Evolutionary conservation across 768 basidiomycete species (phyloP).

Genomic region (Lactifluus piperatus): DNA sequence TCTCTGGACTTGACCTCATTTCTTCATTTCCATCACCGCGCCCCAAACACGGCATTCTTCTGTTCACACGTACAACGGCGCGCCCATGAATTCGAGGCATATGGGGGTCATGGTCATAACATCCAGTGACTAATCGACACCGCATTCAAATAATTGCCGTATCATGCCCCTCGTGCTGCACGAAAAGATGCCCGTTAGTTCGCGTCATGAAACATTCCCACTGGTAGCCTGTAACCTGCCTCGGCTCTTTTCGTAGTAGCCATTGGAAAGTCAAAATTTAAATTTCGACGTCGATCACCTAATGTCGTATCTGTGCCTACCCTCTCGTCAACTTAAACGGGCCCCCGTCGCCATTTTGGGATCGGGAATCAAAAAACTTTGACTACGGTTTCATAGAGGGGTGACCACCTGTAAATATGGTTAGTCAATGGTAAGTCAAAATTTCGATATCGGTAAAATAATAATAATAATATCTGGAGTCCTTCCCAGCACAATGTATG

Average conservation of each 20-base stretch:
- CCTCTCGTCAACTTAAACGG: too few species aligned
- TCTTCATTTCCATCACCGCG: neutral
- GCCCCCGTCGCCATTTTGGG: too few species aligned
- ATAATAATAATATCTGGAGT: too few species aligned
- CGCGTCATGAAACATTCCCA: neutral
- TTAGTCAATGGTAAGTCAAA: too few species aligned
- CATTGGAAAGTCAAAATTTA: too few species aligned
- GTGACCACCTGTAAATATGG: too few species aligned
- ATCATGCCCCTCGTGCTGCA: neutral
- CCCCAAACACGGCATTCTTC: neutral
- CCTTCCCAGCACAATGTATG: too few species aligned
- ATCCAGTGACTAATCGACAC: neutral
- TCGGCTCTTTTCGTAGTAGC: too few species aligned
- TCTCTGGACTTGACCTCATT: neutral
- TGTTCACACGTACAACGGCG: neutral
- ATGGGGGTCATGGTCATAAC: neutral
- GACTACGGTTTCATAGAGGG: too few species aligned
- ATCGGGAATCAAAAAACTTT: too few species aligned
- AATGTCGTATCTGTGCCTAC: neutral
- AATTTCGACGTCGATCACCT: too few species aligned
- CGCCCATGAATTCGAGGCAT: neutral
- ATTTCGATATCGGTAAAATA: too few species aligned
- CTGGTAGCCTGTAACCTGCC: neutral
- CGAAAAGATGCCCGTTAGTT: neutral
- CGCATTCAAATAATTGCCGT: neutral